Evolutionary conservation across 352 stramenopile species (phyloP), one percentile per base, ranked within the genome.

Genomic region (Blastocystis sp.): DNA sequence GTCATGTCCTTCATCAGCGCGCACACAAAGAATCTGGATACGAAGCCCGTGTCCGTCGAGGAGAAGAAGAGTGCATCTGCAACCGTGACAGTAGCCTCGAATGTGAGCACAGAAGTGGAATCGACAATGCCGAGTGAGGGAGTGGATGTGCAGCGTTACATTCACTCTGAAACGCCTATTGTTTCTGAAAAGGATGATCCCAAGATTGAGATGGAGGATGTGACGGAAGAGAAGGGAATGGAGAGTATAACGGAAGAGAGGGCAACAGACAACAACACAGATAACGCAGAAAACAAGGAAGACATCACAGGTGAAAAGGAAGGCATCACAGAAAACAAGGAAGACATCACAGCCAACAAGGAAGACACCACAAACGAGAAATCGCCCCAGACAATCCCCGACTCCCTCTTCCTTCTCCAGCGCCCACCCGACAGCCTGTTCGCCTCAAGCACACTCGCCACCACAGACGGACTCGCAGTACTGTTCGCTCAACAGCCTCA

Each of bases 101-200:
- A n/a, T n/a, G n/a, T n/a, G n/a, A n/a, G n/a, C n/a, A n/a, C n/a
- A n/a, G n/a, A n/a, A n/a, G n/a, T n/a, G n/a, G n/a, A n/a, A n/a
- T n/a, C n/a, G n/a, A n/a, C n/a, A n/a, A n/a, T n/a, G n/a, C n/a
- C n/a, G n/a, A n/a, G n/a, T n/a, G n/a, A n/a, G n/a, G n/a, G n/a
- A n/a, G 33, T 50, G n/a, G 66, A 16, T 3, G 33, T 85, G 10
- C 59, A 63, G 29, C 65, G 66, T 29, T 85, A 85, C 50, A 12
- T 85, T 69, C 74, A 85, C 60, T 69, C 74, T 21, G 74, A 85
- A 24, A n/a, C 55, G 45, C 50, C 33, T 0, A 6, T 16, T 0
- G 29, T 29, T 1, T n/a, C 16, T 24, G 45, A 55, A 31, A 26
- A 77, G n/a, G 29, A 31, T 4, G 3, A 24, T 77, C 4, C 26